Evolutionary conservation across 495 filamentous ascomycete genomes (phyloP).

Genomic region (Jackrogersella multiformis): DNA sequence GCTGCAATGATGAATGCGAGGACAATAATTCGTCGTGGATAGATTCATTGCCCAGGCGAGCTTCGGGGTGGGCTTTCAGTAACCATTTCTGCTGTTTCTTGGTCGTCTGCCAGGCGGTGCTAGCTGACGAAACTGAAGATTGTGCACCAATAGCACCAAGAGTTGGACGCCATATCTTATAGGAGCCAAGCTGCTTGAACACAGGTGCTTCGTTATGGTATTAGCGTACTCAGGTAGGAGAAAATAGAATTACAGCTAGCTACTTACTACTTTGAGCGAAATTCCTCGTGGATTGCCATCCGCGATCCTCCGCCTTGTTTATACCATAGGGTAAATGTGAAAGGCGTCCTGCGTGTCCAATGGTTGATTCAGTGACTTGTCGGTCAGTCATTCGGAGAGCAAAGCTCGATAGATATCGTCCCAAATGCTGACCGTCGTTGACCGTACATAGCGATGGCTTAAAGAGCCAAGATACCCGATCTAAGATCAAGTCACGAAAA

Average conservation of each 20-base stretch:
- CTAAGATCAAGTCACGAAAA: not conserved
- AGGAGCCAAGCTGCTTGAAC: conserved; percentile 53
- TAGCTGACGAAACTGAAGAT: conserved; percentile 21
- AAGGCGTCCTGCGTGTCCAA: conserved; percentile 48
- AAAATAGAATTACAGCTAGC: not conserved
- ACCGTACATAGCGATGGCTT: conserved; percentile 42
- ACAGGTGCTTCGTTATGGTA: conserved; percentile 45
- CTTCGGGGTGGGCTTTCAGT: conserved; percentile 50
- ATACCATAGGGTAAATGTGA: conserved; percentile 41
- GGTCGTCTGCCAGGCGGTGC: conserved; percentile 23
- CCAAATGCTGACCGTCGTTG: conserved; percentile 24
- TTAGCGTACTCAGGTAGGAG: conserved; percentile 28
- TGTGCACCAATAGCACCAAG: conserved; percentile 16
- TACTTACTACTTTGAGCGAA: conserved; percentile 39
- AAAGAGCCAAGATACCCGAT: conserved; percentile 11
- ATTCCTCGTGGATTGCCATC: conserved; percentile 45
- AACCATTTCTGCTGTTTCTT: conserved; percentile 51
- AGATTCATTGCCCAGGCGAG: conserved; percentile 45
- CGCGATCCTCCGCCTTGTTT: conserved; percentile 42
- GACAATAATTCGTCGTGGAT: conserved; percentile 44
- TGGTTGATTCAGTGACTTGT: conserved; percentile 43
- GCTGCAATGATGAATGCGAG: conserved; percentile 29
- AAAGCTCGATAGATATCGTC: conserved; percentile 37
- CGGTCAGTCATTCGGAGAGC: conserved; percentile 51
- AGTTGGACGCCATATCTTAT: conserved; percentile 48